Conservation (phyloP, 2,329 filamentous ascomycete genomes). For the Fusarium redolens region DNA sequence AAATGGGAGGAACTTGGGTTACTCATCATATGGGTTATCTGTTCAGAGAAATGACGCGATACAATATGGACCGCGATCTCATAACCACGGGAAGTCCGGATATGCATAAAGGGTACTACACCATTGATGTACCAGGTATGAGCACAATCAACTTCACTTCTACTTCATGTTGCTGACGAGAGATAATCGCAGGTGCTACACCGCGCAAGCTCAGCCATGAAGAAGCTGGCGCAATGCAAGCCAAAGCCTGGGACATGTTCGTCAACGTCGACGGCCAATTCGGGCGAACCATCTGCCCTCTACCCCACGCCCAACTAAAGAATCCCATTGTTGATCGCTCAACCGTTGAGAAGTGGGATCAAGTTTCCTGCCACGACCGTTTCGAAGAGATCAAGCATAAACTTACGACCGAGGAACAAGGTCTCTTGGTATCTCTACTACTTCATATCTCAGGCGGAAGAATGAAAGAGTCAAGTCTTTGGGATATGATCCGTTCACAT, state of each 20-base stretch:
- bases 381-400: not conserved
- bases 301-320: not conserved
- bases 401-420: not conserved
- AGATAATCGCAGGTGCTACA: accelerated
- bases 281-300: not conserved
- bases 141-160: accelerated
- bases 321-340: not conserved
- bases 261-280: not conserved
- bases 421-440: not conserved
- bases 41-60: not conserved
- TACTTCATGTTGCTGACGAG: accelerated
- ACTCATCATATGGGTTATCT: not conserved
- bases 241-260: not conserved
- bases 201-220: not conserved
- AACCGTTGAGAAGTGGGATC: not conserved
- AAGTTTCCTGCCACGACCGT: not conserved
- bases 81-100: not conserved
- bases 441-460: not conserved
- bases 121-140: not conserved
- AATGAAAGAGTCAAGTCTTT: not conserved
- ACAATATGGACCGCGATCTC: not conserved
- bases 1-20: not conserved
- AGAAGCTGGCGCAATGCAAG: not conserved
- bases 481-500: not conserved
- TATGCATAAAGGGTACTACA: not conserved